phyloP scores from a whole-genome alignment of 805 yeast species.

The Lachancea cidri region DNA sequence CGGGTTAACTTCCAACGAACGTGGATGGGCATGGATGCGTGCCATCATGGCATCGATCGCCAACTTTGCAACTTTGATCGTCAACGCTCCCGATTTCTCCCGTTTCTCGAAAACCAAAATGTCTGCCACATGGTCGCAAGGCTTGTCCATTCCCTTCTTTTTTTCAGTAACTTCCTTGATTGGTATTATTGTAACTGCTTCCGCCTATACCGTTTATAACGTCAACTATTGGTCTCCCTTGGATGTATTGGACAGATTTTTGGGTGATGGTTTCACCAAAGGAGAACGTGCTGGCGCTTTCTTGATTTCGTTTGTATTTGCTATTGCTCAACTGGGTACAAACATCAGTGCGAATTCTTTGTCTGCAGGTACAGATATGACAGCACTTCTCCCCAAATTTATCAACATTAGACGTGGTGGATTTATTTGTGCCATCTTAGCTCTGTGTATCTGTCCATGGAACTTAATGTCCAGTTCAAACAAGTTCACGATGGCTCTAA shows the following conservation, averaged over 20 bases:
- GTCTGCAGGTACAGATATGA: conserved; percentile 68
- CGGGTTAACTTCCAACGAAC: conserved; percentile 49
- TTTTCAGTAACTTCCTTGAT: conserved; percentile 78
- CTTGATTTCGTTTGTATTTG: conserved; percentile 63
- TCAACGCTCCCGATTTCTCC: conserved; percentile 86
- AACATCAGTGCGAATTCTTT: conserved; percentile 69
- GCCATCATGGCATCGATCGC: conserved; percentile 78
- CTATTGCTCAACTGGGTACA: conserved; percentile 73
- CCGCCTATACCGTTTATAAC: conserved; percentile 63
- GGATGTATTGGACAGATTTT: conserved; percentile 62
- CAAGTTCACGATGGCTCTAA: conserved; percentile 71
- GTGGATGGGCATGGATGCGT: conserved; percentile 79
- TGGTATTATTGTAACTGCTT: conserved; percentile 80
- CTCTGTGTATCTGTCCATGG: conserved; percentile 80
- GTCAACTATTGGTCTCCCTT: conserved; percentile 79
- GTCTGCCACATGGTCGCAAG: conserved; percentile 52
- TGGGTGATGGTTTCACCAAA: conserved; percentile 42
- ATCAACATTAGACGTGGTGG: conserved; percentile 78
- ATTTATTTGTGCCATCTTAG: conserved; percentile 66
- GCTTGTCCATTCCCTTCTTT: conserved; percentile 65
- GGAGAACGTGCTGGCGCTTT: conserved; percentile 80
- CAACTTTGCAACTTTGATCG: conserved; percentile 83
- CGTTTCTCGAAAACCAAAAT: conserved; percentile 63
- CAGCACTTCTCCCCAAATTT: conserved; percentile 58
- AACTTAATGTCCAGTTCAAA: conserved; percentile 63